Base-by-base conservation (phyloP, 2,329 filamentous ascomycete genomes). In the Phoma sp. region DNA sequence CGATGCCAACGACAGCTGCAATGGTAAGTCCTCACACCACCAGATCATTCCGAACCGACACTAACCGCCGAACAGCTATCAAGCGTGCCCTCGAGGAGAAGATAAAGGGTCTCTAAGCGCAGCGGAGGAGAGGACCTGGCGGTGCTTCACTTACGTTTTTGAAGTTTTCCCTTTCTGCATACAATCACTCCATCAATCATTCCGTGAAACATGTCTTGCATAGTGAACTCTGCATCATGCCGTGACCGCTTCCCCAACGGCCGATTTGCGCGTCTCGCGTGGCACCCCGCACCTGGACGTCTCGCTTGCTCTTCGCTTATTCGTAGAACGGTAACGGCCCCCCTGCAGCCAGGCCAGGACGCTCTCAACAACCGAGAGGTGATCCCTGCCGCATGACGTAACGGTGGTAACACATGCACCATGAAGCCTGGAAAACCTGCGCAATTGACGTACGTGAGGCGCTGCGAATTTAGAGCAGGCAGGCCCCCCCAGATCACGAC, bases 1-100 rank as follows among this genome's bases (percentile, higher is more conserved):
- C 24, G 92, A 96, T 77, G 92, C 92, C 18, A 93, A 91, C 78
- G 83, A 85, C 55, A 89, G 88, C 55, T 93, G 90, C 69, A 90
- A 95, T 79, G 89, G 74, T 77, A 62, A 65, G 68, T 62, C 11
- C 30, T 27, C 13, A 2, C 6, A 1, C 2, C 5, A 9, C 18
- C 18, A 18, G 18, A 6, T 14, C 18, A 30, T 10, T 9, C 9
- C 8, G 9, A 32, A 7, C 22, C 24, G 33, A 27, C 56, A 45
- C 66, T 71, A 47, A 71, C 41, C n/a, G 33, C 5, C 7, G 7
- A 24, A 41, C 42, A 73, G 71, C 71, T 57, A 73, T 74, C 61
- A 74, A 74, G 57, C 71, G 69, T 18, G 70, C 70, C 2, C 55
- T 74, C 1, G 70, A 74, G 33, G 70, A 73, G 64, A 73, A 68